These are phyloP conservation scores for Obba rivulosa DNA, from an alignment of 768 basidiomycete species.

Conservation along the genomic window DNA sequence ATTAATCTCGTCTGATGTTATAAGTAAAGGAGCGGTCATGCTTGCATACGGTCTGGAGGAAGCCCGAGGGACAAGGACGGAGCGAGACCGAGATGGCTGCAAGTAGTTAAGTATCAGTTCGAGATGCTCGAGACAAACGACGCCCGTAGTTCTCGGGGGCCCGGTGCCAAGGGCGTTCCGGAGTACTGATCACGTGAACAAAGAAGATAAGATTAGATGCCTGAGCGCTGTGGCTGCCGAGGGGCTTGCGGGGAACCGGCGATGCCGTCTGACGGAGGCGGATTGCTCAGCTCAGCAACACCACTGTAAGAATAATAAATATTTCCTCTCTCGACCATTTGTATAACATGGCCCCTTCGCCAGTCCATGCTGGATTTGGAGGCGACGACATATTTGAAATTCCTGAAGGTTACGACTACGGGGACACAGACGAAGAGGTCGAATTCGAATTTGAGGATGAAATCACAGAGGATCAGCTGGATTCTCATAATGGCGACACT, in stretches of 20 bases:
- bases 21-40: slow-evolving; percentile 41
- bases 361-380: not conserved
- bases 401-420: slow-evolving; percentile 22
- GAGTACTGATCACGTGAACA: not conserved
- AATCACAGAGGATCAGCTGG: slow-evolving; percentile 14
- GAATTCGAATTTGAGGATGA: slow-evolving; percentile 17
- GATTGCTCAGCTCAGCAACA: slow-evolving; percentile 17
- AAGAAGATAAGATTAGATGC: slow-evolving; percentile 11
- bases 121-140: not conserved
- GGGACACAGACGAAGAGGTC: slow-evolving; percentile 31
- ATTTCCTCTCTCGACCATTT: not conserved
- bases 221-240: not conserved
- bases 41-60: not conserved
- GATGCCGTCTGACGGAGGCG: slow-evolving; percentile 1
- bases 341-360: no score
- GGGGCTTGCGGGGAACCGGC: not conserved
- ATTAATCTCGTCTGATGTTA: slow-evolving; percentile 81
- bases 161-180: no score
- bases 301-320: not conserved
- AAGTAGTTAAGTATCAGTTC: not conserved
- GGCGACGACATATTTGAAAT: slow-evolving; percentile 27
- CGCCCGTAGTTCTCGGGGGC: not conserved
- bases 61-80: no score
- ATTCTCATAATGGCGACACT: not conserved
- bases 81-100: not conserved